These are phyloP conservation scores for Rosa rugosa DNA, from an alignment of 306 rosid genomes.

Conservation along the genomic window DNA sequence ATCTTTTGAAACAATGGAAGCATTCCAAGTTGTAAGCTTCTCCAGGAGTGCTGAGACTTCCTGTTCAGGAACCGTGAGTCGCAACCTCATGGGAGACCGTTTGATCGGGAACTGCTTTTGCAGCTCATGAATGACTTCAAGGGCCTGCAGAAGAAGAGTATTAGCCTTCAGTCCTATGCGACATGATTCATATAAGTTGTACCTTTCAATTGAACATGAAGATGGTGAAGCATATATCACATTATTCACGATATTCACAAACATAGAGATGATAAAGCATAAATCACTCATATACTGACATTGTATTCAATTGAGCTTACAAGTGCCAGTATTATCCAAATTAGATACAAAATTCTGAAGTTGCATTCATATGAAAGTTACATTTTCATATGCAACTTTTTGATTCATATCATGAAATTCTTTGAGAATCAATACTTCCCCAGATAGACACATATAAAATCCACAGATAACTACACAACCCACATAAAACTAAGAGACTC, in stretches of 20 bases:
- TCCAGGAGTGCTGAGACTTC: conserved; percentile 52
- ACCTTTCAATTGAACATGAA: too few species aligned
- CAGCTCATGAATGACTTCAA: conserved; percentile 95
- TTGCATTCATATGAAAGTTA: not conserved
- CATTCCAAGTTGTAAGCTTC: conserved; percentile 69
- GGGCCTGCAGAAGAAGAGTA: conserved; percentile 55
- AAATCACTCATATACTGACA: not conserved
- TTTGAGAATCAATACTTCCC: not conserved
- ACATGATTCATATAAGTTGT: not conserved
- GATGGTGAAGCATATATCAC: not conserved
- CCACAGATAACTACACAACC: not conserved
- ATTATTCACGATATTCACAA: not conserved
- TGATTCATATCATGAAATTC: not conserved
- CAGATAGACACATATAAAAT: not conserved
- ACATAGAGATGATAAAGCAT: not conserved
- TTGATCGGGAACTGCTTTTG: conserved; percentile 88
- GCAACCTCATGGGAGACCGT: conserved; percentile 82
- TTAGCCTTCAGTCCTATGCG: too few species aligned
- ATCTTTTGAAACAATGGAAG: conserved; percentile 61
- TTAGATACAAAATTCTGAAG: not conserved
- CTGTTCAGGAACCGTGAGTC: conserved; percentile 54
- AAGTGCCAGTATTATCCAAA: not conserved
- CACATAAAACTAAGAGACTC: not conserved
- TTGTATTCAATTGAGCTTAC: not conserved
- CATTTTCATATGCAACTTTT: not conserved